A percentile compares a stretch with the other conserved stretches of the same genome.
Evolutionary conservation across 805 yeast genomes (phyloP).

Genomic region (Monosporozyma servazzii): DNA sequence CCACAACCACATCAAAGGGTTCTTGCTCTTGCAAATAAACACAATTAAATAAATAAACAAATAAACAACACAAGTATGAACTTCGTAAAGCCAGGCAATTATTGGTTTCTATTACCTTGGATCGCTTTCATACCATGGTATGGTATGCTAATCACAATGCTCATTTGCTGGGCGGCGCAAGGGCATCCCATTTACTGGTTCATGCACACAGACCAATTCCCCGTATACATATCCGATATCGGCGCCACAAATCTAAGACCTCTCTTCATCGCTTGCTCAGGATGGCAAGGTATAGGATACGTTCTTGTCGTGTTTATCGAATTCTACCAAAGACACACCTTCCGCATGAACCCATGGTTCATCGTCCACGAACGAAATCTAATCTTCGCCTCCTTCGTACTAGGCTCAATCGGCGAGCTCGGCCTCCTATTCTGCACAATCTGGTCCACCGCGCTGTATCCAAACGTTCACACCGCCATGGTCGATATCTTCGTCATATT

Average conservation of each 20-base stretch:
- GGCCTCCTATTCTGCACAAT: conserved; percentile 69
- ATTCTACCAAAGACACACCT: conserved; percentile 42
- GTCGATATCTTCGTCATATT: conserved; percentile 63
- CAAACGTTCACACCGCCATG: conserved; percentile 50
- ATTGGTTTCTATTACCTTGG: conserved; percentile 52
- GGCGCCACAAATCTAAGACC: conserved; percentile 86
- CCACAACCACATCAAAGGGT: too few species aligned
- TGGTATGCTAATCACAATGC: conserved; percentile 79
- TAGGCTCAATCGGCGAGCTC: conserved; percentile 51
- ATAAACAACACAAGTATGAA: background rate
- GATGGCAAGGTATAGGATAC: conserved; percentile 67
- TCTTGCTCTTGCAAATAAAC: background rate
- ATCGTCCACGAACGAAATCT: conserved; percentile 32
- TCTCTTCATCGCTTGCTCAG: conserved; percentile 69
- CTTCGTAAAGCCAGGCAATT: conserved; percentile 31
- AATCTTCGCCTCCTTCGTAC: conserved; percentile 34
- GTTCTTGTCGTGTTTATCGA: conserved; percentile 57
- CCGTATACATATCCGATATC: conserved; percentile 73
- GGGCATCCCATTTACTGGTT: conserved; percentile 66
- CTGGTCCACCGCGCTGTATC: conserved; percentile 53
- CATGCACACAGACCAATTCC: conserved; percentile 37
- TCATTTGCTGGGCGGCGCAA: conserved; percentile 68
- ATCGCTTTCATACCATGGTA: conserved; percentile 69
- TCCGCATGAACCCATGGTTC: conserved; percentile 34
- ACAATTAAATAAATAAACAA: background rate